Evolutionary conservation across 441 rosid species (phyloP).

Genomic region (Rhodomyrtus psidioides): DNA sequence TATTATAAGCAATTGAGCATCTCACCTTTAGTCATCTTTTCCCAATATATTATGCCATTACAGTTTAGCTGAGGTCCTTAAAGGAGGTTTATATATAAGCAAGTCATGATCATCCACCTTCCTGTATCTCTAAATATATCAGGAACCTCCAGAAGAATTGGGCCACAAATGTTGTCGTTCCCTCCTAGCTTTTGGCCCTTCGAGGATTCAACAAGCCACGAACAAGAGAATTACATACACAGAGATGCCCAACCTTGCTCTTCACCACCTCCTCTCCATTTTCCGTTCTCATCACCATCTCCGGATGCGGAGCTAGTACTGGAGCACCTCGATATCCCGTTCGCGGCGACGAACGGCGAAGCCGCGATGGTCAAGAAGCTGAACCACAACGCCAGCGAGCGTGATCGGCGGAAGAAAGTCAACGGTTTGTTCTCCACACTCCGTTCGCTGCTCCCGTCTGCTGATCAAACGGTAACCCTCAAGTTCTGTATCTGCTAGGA

Average conservation of each 20-base stretch:
- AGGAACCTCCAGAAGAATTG: background rate
- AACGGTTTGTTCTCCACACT: conserved; percentile 48
- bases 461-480: conserved; percentile 38
- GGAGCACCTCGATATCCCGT: background rate
- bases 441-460: conserved; percentile 45
- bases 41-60: background rate
- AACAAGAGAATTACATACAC: background rate
- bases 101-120: background rate
- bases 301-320: background rate
- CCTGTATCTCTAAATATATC: background rate
- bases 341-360: background rate
- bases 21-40: background rate
- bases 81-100: background rate
- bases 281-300: background rate
- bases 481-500: background rate
- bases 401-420: conserved; percentile 55
- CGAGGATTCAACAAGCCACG: conserved; percentile 4
- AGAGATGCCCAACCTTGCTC: background rate
- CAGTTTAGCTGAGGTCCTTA: background rate
- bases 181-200: conserved; percentile 21
- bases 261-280: background rate
- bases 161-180: conserved; percentile 13
- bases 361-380: conserved; percentile 40
- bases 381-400: conserved; percentile 66
- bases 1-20: background rate